Percentiles rank a stretch among this genome's conserved stretches.
phyloP scores from a whole-genome alignment of 2,329 filamentous ascomycete genomes.

The Pyrenophora graminea region DNA sequence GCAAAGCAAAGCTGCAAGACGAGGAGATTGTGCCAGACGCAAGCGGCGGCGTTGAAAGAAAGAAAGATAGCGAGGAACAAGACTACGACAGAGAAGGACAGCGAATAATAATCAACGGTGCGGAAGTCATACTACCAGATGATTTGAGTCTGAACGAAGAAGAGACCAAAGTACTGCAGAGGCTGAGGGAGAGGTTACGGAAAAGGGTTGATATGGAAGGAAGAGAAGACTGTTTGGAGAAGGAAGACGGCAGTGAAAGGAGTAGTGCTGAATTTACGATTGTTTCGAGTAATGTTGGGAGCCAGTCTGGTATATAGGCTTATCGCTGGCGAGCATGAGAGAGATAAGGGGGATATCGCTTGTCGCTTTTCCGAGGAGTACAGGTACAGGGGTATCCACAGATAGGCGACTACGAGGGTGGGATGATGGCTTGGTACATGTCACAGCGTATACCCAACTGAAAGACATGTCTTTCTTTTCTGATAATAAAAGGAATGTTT shows the following conservation, averaged over 20 bases:
- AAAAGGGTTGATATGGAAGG: conserved; percentile 18
- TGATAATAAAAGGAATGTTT: no score
- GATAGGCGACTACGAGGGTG: no score
- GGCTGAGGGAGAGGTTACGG: conserved; percentile 39
- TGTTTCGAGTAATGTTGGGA: conserved; percentile 21
- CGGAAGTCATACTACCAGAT: conserved; percentile 41
- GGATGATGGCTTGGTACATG: no score
- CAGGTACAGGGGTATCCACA: no score
- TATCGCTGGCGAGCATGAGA: conserved; percentile 9
- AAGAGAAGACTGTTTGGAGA: conserved; percentile 1
- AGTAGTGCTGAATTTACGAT: conserved; percentile 31
- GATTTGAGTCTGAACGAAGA: conserved; percentile 42
- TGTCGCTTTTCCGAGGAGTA: conserved; percentile 13
- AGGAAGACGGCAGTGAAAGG: conserved; percentile 19
- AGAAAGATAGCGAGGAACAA: conserved; percentile 19
- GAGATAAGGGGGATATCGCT: conserved; percentile 16
- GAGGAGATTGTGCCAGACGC: conserved; percentile 32
- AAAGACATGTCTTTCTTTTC: no score
- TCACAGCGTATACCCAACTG: no score
- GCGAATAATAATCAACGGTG: conserved; percentile 38
- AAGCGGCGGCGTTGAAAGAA: conserved; percentile 26
- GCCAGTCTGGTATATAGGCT: conserved; percentile 9
- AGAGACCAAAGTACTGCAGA: conserved; percentile 44
- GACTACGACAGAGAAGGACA: conserved; percentile 20
- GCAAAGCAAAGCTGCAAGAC: conserved; percentile 25